Conservation (phyloP, 345 rosid species). For the Salix suchowensis region DNA sequence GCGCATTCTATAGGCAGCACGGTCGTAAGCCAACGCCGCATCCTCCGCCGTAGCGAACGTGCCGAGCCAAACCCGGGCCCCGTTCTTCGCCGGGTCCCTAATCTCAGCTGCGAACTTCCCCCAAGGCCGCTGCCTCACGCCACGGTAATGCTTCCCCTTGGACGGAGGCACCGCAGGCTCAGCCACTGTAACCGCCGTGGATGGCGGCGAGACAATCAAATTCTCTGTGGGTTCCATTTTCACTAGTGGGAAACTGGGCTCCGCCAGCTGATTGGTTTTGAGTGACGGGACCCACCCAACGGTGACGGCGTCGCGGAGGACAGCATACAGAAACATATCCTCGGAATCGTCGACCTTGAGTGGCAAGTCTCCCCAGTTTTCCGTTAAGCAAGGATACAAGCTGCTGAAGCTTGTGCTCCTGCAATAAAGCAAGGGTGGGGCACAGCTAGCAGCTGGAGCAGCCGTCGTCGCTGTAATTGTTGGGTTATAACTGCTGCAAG, state of each 20-base stretch:
- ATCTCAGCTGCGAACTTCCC: constrained; percentile 99
- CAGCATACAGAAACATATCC: constrained; percentile 74
- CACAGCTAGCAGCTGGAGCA: constrained; percentile 2
- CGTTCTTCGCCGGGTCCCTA: constrained; percentile 94
- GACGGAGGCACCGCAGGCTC: constrained; percentile 29
- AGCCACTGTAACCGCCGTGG: constrained; percentile 5
- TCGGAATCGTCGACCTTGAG: constrained; percentile 73
- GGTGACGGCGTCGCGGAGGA: constrained; percentile 66
- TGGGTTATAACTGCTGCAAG: background rate
- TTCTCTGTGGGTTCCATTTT: constrained; percentile 35
- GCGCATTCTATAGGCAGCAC: constrained; percentile 93
- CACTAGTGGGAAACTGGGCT: constrained; percentile 23
- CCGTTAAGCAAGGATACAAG: constrained; percentile 72
- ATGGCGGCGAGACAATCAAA: background rate
- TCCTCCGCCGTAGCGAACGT: constrained; percentile 97
- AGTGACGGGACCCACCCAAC: constrained; percentile 77
- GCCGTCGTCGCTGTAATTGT: background rate
- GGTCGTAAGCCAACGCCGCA: constrained; percentile 93
- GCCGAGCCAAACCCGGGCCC: constrained; percentile 97
- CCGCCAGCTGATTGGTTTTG: constrained; percentile 5
- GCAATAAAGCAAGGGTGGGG: constrained; percentile 36
- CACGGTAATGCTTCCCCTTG: constrained; percentile 82
- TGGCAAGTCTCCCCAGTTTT: constrained; percentile 92
- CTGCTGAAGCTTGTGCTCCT: constrained; percentile 64
- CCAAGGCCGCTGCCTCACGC: constrained; percentile 98